phyloP scores from a whole-genome alignment of 441 rosid species.

The Arabidopsis lyrata region DNA sequence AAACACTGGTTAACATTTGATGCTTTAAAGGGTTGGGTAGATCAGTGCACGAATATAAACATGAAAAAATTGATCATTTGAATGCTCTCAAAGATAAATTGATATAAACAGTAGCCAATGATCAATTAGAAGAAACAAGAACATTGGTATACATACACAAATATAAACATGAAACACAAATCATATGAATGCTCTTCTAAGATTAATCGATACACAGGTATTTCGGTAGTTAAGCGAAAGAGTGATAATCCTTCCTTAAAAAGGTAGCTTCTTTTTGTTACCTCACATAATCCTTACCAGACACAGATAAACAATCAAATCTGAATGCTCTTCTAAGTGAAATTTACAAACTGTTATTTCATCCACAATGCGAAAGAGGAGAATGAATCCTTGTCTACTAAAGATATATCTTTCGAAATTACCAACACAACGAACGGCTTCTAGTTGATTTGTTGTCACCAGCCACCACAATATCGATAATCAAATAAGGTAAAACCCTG shows the following conservation, averaged over 20 bases:
- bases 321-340: not conserved
- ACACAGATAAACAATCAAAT: not conserved
- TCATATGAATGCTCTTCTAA: not conserved
- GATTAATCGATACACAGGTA: not conserved
- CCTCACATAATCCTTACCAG: conserved; percentile 3
- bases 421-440: conserved; percentile 2
- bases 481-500: conserved; percentile 18
- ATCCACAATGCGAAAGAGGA: not conserved
- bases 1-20: not conserved
- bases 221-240: not conserved
- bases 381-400: no score
- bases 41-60: not conserved
- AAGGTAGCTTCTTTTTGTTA: not conserved
- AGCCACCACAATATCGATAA: not conserved
- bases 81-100: not conserved
- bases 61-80: not conserved
- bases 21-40: not conserved
- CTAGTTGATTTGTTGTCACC: not conserved
- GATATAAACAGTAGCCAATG: not conserved
- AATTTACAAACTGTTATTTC: not conserved
- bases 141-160: not conserved
- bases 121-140: not conserved
- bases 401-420: not conserved
- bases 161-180: not conserved
- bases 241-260: not conserved